These are phyloP conservation scores for Taxillus chinensis DNA, from an alignment of 164 flowering plant genomes.

Conservation along the genomic window DNA sequence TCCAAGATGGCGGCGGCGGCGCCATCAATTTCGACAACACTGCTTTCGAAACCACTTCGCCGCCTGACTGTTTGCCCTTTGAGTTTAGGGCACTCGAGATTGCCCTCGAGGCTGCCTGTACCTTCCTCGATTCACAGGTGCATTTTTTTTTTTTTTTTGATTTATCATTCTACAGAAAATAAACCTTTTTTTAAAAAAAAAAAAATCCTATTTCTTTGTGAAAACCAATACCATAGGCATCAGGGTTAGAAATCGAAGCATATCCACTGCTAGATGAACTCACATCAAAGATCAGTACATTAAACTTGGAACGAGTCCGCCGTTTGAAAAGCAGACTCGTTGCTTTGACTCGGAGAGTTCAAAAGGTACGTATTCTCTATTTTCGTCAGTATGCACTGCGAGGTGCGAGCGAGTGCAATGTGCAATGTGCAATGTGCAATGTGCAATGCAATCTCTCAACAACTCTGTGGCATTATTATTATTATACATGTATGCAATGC, in stretches of 20 bases:
- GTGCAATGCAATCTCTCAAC: too few species aligned
- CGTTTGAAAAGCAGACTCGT: conserved; percentile 69
- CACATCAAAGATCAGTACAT: conserved; percentile 59
- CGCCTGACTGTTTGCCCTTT: conserved; percentile 69
- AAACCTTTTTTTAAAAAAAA: too few species aligned
- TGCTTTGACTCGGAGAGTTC: conserved; percentile 63
- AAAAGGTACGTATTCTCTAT: conserved; percentile 38
- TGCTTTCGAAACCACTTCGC: conserved; percentile 25
- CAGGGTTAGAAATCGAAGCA: conserved; percentile 67
- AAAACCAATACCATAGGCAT: conserved; percentile 28
- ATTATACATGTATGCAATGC: too few species aligned
- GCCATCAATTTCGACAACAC: conserved; percentile 22
- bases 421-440: too few species aligned
- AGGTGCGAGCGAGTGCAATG: too few species aligned
- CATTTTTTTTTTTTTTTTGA: neutral
- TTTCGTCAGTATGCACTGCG: too few species aligned
- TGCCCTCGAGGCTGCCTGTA: conserved; percentile 65
- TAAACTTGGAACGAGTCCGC: conserved; percentile 60
- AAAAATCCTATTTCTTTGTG: too few species aligned
- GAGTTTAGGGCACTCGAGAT: conserved; percentile 72
- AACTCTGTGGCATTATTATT: too few species aligned
- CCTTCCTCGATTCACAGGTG: conserved; percentile 71
- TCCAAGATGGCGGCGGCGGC: too few species aligned
- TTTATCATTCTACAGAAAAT: too few species aligned
- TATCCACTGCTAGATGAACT: conserved; percentile 73